Base-by-base conservation (phyloP, 805 yeast genomes). In the Saturnispora serradocipensis region DNA sequence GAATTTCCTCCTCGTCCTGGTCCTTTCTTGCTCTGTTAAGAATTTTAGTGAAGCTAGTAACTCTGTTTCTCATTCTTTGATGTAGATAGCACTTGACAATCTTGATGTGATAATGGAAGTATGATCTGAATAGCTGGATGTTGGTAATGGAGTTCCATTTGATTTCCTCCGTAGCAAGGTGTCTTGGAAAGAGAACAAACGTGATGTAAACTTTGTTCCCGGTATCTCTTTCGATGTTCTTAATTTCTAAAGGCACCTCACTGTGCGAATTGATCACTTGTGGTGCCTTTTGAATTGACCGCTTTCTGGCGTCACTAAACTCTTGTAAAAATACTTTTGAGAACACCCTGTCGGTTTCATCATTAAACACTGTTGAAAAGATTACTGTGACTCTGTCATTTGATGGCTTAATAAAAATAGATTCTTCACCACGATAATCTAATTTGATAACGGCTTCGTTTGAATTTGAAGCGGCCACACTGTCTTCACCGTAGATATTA, bases 21-120 rank as follows among this genome's bases (percentile, higher is more conserved):
- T 93, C 99, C 27, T 97, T 91, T 70, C 90, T 89, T 30, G 99
- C 99, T 65, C 99, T 80, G 73, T 93, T 93, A 71, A 93, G 81
- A 32, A 93, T 91, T 75, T 93, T 93, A 65, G 90, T 79, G 73
- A 90, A 93, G 62, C 95, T 93, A 59, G 86, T 83, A 24, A 93
- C 98, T 63, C 99, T 80, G 70, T 76, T 88, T 69, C 99, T 82
- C 99, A 93, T 93, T 75, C 99, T 84, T 48, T 96, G 88, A 70
- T 93, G 99, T 84, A 93, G 82, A 71, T 87, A 93, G 35, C 99
- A 98, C 75, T 93, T 93, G 55, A 97, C 89, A 69, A 97, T 91
- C 72, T 93, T 93, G 73, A 93, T 93, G 67, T 93, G 99, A 70
- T 91, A 93, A 69, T 93, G 99, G 84, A 93, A 93, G 72, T 91